These are phyloP conservation scores for Anisodus tanguticus DNA, from an alignment of 257 asterid genomes.

Conservation along the genomic window DNA sequence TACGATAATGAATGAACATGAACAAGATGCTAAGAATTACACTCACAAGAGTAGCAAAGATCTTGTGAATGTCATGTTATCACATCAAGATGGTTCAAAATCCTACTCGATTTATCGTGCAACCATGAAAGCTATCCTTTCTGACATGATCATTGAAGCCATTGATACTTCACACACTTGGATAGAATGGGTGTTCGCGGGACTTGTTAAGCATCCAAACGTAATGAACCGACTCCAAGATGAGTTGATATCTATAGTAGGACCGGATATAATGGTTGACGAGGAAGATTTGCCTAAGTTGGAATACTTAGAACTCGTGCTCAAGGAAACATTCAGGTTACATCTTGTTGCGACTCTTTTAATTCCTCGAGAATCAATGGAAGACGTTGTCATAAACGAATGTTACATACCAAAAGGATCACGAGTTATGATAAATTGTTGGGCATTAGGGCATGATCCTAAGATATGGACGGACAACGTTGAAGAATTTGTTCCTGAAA, in stretches of 20 bases:
- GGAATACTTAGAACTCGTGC: constrained; percentile 31
- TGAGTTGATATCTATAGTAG: constrained; percentile 10
- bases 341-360: constrained; percentile 32
- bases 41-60: constrained; percentile 16
- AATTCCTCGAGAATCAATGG: constrained; percentile 31
- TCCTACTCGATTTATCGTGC: constrained; percentile 18
- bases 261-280: constrained; percentile 23
- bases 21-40: constrained; percentile 15
- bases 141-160: constrained; percentile 30
- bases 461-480: constrained; percentile 26
- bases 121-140: constrained; percentile 31
- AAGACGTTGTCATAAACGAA: constrained; percentile 8
- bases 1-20: constrained; percentile 31
- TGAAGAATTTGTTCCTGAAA: constrained; percentile 18
- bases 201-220: constrained; percentile 19
- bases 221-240: constrained; percentile 29
- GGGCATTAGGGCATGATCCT: constrained; percentile 32
- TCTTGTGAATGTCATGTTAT: constrained; percentile 20
- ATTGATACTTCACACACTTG: constrained; percentile 33
- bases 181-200: constrained; percentile 32
- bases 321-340: constrained; percentile 29
- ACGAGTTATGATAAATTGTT: constrained; percentile 28
- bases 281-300: constrained; percentile 26
- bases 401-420: constrained; percentile 25
- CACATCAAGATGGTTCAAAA: background rate